These are phyloP conservation scores for Citropsis articulata DNA, from an alignment of 345 rosid genomes.

Conservation along the genomic window DNA sequence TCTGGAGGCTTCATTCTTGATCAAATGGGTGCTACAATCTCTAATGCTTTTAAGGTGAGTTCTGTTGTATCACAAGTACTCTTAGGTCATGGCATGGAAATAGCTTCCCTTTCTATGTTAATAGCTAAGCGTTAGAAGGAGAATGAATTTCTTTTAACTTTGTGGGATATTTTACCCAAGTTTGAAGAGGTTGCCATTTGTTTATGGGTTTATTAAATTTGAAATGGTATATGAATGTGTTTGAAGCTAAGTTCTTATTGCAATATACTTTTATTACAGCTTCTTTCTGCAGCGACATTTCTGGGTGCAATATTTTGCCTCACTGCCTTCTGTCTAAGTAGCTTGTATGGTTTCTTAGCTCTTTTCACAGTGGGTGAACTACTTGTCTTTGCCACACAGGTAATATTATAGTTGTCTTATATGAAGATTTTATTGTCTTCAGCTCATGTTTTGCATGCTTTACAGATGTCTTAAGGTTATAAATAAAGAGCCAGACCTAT, in stretches of 20 bases:
- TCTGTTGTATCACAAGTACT: background rate
- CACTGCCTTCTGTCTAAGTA: conserved; percentile 71
- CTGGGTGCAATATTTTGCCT: conserved; percentile 83
- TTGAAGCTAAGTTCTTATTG: background rate
- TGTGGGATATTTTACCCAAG: background rate
- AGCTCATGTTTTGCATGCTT: background rate
- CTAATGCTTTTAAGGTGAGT: conserved; percentile 89
- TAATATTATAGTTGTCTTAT: conserved; percentile 21
- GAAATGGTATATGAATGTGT: background rate
- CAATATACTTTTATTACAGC: conserved; percentile 41
- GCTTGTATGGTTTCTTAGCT: conserved; percentile 68
- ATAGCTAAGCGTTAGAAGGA: background rate
- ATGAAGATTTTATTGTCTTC: conserved; percentile 6
- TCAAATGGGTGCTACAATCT: conserved; percentile 59
- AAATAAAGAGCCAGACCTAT: background rate
- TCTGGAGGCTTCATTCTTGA: conserved; percentile 81
- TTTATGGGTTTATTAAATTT: background rate
- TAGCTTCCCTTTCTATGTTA: background rate
- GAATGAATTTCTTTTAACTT: background rate
- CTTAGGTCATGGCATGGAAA: background rate
- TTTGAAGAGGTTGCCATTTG: background rate
- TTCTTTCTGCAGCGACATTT: conserved; percentile 74
- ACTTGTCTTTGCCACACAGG: conserved; percentile 95
- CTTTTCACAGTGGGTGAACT: conserved; percentile 84
- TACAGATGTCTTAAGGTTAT: background rate